phyloP scores from a whole-genome alignment of 495 filamentous ascomycete genomes.

The Copromyces sp. region DNA sequence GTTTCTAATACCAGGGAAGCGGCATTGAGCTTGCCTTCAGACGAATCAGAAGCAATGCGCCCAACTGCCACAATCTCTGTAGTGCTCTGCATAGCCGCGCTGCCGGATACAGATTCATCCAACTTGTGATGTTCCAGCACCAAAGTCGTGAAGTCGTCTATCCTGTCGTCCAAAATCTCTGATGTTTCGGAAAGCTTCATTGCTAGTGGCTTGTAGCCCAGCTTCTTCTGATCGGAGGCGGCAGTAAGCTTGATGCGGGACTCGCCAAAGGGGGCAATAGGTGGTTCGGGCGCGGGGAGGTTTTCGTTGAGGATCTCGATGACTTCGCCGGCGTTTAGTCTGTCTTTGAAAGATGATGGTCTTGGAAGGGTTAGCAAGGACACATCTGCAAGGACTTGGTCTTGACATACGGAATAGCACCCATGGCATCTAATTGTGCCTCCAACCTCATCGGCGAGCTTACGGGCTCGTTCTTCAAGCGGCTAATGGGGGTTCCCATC shows the following conservation, averaged over 20 bases:
- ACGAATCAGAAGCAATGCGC: constrained; percentile 75
- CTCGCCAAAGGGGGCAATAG: constrained; percentile 60
- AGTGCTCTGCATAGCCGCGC: constrained; percentile 71
- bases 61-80: constrained; percentile 84
- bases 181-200: constrained; percentile 90
- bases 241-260: constrained; percentile 71
- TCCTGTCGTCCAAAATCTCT: constrained; percentile 87
- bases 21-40: constrained; percentile 72
- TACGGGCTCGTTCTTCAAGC: constrained; percentile 32
- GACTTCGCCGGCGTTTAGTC: constrained; percentile 67
- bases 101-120: constrained; percentile 76
- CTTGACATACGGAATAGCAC: constrained; percentile 26
- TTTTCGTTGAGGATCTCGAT: constrained; percentile 75
- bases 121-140: constrained; percentile 67
- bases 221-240: constrained; percentile 78
- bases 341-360: constrained; percentile 53
- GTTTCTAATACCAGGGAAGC: constrained; percentile 81
- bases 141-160: constrained; percentile 70
- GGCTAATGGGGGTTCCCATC: constrained; percentile 33
- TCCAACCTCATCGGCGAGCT: constrained; percentile 38
- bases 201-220: constrained; percentile 81
- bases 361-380: constrained; percentile 20
- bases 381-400: neutral
- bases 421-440: constrained; percentile 30
- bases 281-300: constrained; percentile 55